These are phyloP conservation scores for Sechiopsis laciniata DNA, from an alignment of 306 rosid genomes.

Conservation along the genomic window DNA sequence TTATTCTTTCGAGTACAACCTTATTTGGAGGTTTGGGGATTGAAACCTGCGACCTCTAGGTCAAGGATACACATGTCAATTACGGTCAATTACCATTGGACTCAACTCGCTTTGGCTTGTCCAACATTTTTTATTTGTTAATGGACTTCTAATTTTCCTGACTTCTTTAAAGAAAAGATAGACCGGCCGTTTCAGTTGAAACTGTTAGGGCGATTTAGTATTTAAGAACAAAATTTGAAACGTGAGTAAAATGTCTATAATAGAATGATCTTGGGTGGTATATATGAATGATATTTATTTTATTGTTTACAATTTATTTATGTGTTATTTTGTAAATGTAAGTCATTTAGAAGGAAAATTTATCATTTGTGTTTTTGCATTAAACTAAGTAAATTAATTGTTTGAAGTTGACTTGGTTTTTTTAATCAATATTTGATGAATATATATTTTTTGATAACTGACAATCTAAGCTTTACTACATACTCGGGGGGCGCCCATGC, in stretches of 20 bases:
- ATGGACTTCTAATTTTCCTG: background rate
- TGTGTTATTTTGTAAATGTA: no score
- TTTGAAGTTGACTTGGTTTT: background rate
- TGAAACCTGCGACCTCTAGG: no score
- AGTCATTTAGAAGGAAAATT: background rate
- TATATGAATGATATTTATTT: background rate
- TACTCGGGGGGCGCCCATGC: no score
- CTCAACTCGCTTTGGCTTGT: background rate
- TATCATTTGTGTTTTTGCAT: background rate
- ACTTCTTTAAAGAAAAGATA: conserved; percentile 7
- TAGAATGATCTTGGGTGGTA: background rate
- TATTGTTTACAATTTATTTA: no score
- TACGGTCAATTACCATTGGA: no score
- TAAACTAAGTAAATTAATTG: background rate
- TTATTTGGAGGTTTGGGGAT: no score
- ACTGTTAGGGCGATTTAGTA: background rate
- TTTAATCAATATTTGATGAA: background rate
- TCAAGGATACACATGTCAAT: no score
- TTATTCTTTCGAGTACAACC: no score
- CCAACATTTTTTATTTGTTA: background rate
- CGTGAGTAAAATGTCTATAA: background rate
- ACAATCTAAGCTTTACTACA: no score
- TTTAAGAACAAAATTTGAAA: background rate
- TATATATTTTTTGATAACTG: background rate
- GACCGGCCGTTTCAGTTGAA: background rate